Evolutionary conservation across 2,329 filamentous ascomycete genomes (phyloP), one percentile per base, ranked within the genome.

Genomic region (Anisogramma anomala): DNA sequence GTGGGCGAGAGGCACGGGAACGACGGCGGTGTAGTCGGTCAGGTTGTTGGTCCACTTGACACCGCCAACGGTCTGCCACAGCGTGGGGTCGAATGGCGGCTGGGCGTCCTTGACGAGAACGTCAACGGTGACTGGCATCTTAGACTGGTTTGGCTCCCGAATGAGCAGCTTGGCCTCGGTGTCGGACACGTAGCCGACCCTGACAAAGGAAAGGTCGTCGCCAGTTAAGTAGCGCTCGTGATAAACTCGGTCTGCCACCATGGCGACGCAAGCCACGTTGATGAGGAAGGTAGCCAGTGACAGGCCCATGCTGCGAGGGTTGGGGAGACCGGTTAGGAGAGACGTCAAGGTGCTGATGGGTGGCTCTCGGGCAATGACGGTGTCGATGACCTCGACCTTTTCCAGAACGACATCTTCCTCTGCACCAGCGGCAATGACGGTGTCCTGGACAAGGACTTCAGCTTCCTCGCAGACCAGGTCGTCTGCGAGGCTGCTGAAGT

Each of bases 141-240:
- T 77, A 25, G 71, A 58, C 38, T 75, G 68, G 50, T 94, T 75
- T 1, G 91, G 86, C 59, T 96, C 91, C 43, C 91, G 76, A 34
- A 98, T 69, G 20, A 98, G 65, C 28, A 98, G 71, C 46, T 78
- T 87, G 17, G 87, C 91, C 42, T 81, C 81, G 0, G 70, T 74
- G 14, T 84, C 74, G 4, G 87, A 94, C 20, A 96, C 81, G 57
- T 89, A 89, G 19, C 91, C 91, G 13, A 94, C 67, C 7, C 91
- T 75, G 30, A 84, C 84, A 58, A 98, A 94, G 0, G 87, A 84
- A 9, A 94, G 66, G 49, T 93, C 79, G 20, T 84, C 65, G 19
- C 70, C 77, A 3, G 81, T 77, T 58, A 94, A 71, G 25, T 82
- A 72, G 45, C 80, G 75, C 2, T 82, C 81, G 15, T 83, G 76